phyloP scores from a whole-genome alignment of 2,329 filamentous ascomycete genomes.

The Arthrobotrys megalospora region DNA sequence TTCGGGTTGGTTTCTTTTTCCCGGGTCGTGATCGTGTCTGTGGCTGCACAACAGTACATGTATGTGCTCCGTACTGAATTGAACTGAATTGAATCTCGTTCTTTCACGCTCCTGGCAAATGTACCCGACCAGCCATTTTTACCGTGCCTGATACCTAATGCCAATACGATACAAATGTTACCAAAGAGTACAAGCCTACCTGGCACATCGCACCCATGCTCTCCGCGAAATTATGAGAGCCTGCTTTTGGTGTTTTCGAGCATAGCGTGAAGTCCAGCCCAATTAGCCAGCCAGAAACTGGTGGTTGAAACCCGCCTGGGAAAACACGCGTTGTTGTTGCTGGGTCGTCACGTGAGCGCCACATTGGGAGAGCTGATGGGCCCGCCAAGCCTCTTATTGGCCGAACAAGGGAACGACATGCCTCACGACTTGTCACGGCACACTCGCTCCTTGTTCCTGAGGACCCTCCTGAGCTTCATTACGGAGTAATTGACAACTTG shows the following conservation, averaged over 20 bases:
- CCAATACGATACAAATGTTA: constrained; percentile 1
- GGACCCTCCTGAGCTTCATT: constrained; percentile 19
- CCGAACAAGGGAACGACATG: neutral
- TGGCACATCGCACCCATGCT: constrained; percentile 20
- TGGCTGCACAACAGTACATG: neutral
- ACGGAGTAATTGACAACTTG: constrained; percentile 8
- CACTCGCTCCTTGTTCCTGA: neutral
- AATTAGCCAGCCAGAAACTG: constrained; percentile 13
- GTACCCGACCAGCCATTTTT: constrained; percentile 56
- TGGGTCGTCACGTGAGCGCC: constrained; percentile 40
- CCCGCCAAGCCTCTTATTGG: neutral
- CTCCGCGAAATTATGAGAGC: constrained; percentile 41
- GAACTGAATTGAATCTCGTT: no score
- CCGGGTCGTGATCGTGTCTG: constrained; percentile 39
- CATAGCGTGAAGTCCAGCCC: neutral
- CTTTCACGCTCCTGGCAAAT: constrained; percentile 37
- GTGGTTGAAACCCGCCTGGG: constrained; percentile 11
- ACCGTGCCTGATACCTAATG: constrained; percentile 26
- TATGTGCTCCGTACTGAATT: no score
- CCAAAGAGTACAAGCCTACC: constrained; percentile 1
- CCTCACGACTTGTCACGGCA: constrained; percentile 1
- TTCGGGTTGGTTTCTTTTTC: constrained; percentile 14
- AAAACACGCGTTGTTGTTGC: constrained; percentile 43
- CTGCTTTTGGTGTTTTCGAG: constrained; percentile 38
- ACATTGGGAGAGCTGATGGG: neutral